Base-by-base conservation (phyloP, 148 eudicot species). In the Diospyros lotus region DNA sequence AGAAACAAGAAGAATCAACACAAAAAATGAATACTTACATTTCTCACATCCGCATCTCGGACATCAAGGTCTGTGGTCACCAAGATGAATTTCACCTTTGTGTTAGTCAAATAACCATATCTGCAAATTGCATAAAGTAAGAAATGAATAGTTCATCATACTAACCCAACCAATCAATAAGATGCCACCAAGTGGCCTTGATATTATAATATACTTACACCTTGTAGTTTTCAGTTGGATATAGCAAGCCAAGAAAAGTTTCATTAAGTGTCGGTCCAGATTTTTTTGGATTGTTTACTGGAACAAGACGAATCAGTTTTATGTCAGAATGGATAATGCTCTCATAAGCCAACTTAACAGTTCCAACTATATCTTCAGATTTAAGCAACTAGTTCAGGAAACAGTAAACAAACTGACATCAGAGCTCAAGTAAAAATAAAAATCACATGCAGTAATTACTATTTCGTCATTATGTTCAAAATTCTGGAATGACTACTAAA, bases 241-340 rank as follows among this genome's bases (percentile, higher is more conserved):
- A 95, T 44, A 92, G 93, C 78, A 92, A 82, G 61, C 99, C 99
- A 56, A 95, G 93, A 72, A 90, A 95, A 52, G 97, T 89, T 88
- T 92, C 99, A 72, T 95, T 92, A 72, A 95, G 86, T 83, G 89
- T 89, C 14, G 94, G 94, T 64, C 96, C 93, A 39, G 97, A 88
- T 83, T 88, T 90, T 77, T 93, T 92, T n/a, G 99, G 97, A 86
- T 95, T 95, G 84, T 91, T 95, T 83, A 92, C 99, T 93, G 97
- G 51, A 72, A 73, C 18, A 51, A 46, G 60, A 48, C 52, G 39
- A 66, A 83, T 64, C 58, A 73, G 46, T 46, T 17, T 42, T 2
- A 69, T 53, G 53, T 4, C 56, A 51, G 75, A 79, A n/a, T 50
- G 17, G 40, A 66, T 39, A 43, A 41, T 75, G 14, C 51, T 6